Base-by-base conservation (phyloP, 2,329 filamentous ascomycete genomes). In the Microdochium paspali region DNA sequence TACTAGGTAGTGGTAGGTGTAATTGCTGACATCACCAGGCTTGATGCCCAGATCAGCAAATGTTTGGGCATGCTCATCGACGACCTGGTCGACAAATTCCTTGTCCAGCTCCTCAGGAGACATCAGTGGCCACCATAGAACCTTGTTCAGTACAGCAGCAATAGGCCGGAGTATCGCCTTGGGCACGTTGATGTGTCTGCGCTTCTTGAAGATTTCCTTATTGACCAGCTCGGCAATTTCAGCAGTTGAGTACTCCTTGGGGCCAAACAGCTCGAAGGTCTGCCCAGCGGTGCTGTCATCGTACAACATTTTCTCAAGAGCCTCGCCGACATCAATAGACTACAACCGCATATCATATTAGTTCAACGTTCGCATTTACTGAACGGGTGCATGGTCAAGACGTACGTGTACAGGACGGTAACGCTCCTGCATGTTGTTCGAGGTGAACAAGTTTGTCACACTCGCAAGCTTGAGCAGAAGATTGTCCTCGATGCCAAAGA, bases 401-500 rank as follows among this genome's bases (percentile, higher is more conserved):
- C 74, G 47, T 75, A 90, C 87, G 70, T 98, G 93, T 49, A 96
- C 90, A 20, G 93, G 93, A 73, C 83, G 85, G 70, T 88, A 90
- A 61, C 83, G 82, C 75, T 98, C 85, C 66, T 89, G 79, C 86
- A 97, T 89, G 72, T 91, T 81, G 72, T 98, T 98, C 49, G 89
- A 79, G 23, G 90, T 96, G 61, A 97, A 79, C 49, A 95, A 63
- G 66, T 95, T 95, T 50, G 82, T 81, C 10, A 84, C 76, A 55
- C 82, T 79, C 39, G 91, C 93, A 46, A 97, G 81, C 63, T 82
- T 87, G 66, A 95, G 82, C 31, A 98, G 81, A 42, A 98, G 79
- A 59, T 85, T 85, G 69, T 98, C 93, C 69, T 98, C 93, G 61
- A 90, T 95, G 30, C 93, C 93, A 63, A 95, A 98, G 67, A 95